These are phyloP conservation scores for Mucor piriformis DNA, from an alignment of 371 early-diverging fungal genomes.

Conservation along the genomic window DNA sequence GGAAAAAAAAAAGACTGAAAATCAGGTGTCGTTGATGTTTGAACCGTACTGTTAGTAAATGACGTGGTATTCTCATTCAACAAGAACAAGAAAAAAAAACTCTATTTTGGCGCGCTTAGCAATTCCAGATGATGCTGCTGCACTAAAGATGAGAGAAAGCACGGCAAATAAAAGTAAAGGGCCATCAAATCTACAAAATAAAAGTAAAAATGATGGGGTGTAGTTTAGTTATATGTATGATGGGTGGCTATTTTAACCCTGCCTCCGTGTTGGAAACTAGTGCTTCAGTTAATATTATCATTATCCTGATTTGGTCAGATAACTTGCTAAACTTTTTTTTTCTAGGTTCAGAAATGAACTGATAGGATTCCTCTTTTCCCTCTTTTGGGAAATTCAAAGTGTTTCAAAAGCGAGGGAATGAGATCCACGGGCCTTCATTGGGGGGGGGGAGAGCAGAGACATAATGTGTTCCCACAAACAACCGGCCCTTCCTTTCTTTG, in stretches of 20 bases:
- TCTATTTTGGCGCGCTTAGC: slow-evolving; percentile 29
- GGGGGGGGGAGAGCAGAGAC: background rate
- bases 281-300: background rate
- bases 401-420: slow-evolving; percentile 20
- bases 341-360: slow-evolving; percentile 25
- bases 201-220: background rate
- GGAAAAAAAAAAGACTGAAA: slow-evolving; percentile 12
- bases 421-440: slow-evolving; percentile 1
- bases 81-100: slow-evolving; percentile 6
- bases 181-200: too few species aligned
- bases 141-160: too few species aligned
- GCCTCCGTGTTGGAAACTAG: background rate
- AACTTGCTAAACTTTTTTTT: slow-evolving; percentile 8
- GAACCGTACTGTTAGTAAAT: slow-evolving; percentile 30
- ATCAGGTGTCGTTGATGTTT: slow-evolving; percentile 26
- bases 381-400: slow-evolving; percentile 21
- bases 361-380: slow-evolving; percentile 21
- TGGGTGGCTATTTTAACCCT: slow-evolving; percentile 8
- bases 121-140: too few species aligned
- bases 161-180: background rate
- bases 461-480: background rate
- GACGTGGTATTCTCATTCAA: slow-evolving; percentile 19
- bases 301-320: background rate
- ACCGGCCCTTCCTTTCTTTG: background rate
- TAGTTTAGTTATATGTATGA: slow-evolving; percentile 11